Base-by-base conservation (phyloP, 1,284 basidiomycete species). In the Pseudozyma pruni region DNA sequence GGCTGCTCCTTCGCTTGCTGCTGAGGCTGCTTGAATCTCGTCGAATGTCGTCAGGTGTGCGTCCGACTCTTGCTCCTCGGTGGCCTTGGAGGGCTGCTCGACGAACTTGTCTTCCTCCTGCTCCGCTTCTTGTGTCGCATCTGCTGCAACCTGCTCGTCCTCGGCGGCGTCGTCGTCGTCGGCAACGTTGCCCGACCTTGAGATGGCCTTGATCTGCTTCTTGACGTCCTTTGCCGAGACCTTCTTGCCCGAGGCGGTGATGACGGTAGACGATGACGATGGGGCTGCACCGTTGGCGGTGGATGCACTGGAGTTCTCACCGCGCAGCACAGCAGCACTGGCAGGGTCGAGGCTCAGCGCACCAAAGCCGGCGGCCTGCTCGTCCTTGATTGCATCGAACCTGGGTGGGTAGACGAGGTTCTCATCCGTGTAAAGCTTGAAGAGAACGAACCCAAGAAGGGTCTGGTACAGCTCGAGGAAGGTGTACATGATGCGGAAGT, bases 401-500 rank as follows among this genome's bases (percentile, higher is more conserved):
- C 92, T 91, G 2, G 96, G 96, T 20, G 96, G 96, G 82, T 99
- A 99, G 33, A 94, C 89, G 37, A 98, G 87, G 73, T 92, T 92
- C 50, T 88, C 88, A 79, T 97, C 94, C n/a, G 91, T 90, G 85
- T 95, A 99, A 20, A 99, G 88, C 85, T 97, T 97, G 88, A 93
- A 99, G 79, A 97, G 90, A 13, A 94, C 91, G 79, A 98, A 99
- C 17, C 93, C 92, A 41, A 97, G 89, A 13, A 98, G 85, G 1
- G 95, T 98, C 84, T 98, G 94, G 84, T 99, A 98, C 9, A 99
- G 88, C 83, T 99, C 96, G 79, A 98, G 85, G 87, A 99, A 99
- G 11, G 96, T 98, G 74, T 97, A 85, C 90, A 99, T 96, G 53
- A 99, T 95, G 47, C 96, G 90, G 81, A 97, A 92, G 84, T 99